A percentile compares a stretch with the other conserved stretches of the same genome.
Evolutionary conservation across 2,329 filamentous ascomycete genomes (phyloP).

Genomic region (Apiospora hydei): DNA sequence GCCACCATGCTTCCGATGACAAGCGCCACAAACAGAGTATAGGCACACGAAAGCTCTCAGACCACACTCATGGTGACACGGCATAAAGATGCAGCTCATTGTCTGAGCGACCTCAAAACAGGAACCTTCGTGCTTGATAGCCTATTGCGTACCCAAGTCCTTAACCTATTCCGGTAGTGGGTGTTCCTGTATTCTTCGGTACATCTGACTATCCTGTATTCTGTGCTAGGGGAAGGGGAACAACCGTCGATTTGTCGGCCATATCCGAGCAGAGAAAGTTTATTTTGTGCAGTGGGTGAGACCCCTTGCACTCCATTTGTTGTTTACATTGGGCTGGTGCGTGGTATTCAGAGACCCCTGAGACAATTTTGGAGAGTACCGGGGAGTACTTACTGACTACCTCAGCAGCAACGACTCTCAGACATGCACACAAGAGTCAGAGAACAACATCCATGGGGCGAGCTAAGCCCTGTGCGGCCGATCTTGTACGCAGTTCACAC

Average conservation of each 20-base stretch:
- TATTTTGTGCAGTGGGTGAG: not conserved
- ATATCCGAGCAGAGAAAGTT: not conserved
- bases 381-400: not conserved
- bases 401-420: not conserved
- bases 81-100: not conserved
- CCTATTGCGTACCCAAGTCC: not conserved
- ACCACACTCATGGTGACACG: not conserved
- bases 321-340: not conserved
- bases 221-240: not conserved
- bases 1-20: not conserved
- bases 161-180: not conserved
- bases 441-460: not conserved
- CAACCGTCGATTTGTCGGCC: not conserved
- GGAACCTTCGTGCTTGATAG: not conserved
- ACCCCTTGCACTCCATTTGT: not conserved
- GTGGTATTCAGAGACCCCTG: not conserved
- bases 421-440: not conserved
- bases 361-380: not conserved
- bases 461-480: slow-evolving; percentile 1
- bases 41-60: not conserved
- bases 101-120: not conserved
- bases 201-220: not conserved
- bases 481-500: not conserved
- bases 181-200: not conserved
- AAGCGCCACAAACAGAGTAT: not conserved